Evolutionary conservation across 208 protist genomes (phyloP).

Genomic region (Leishmania turanica): DNA sequence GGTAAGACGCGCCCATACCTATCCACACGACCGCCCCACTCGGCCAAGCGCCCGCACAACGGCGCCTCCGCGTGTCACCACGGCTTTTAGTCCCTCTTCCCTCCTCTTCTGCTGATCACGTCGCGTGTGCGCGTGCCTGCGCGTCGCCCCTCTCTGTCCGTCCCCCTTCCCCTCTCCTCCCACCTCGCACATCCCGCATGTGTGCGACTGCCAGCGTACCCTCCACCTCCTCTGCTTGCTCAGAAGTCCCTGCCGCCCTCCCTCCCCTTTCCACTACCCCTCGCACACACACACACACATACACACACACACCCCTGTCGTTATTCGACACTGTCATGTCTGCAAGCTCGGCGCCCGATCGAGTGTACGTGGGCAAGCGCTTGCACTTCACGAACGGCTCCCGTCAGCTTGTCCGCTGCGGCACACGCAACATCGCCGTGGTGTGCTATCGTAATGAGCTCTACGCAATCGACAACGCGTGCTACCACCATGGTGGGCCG

Average conservation of each 20-base stretch:
- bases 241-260: conserved; percentile 8
- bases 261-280: background rate
- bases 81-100: background rate
- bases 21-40: background rate
- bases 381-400: conserved; percentile 46
- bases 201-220: background rate
- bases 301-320: background rate
- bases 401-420: conserved; percentile 77
- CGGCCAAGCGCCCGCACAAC: background rate
- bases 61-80: background rate
- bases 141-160: too few relatives aligned
- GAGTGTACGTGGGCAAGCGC: conserved; percentile 35
- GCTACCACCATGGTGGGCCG: conserved; percentile 92
- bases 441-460: conserved; percentile 59
- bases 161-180: background rate
- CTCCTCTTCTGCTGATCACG: background rate
- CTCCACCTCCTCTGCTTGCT: background rate
- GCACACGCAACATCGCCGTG: conserved; percentile 84
- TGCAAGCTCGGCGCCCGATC: conserved; percentile 1
- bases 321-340: conserved; percentile 2
- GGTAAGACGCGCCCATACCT: background rate
- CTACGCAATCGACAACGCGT: conserved; percentile 92
- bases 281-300: conserved; percentile 1
- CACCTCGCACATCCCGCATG: background rate
- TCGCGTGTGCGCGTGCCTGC: background rate